Evolutionary conservation across 257 asterid genomes (phyloP), one percentile per base, ranked within the genome.

Genomic region (Solanum gandarillasii): DNA sequence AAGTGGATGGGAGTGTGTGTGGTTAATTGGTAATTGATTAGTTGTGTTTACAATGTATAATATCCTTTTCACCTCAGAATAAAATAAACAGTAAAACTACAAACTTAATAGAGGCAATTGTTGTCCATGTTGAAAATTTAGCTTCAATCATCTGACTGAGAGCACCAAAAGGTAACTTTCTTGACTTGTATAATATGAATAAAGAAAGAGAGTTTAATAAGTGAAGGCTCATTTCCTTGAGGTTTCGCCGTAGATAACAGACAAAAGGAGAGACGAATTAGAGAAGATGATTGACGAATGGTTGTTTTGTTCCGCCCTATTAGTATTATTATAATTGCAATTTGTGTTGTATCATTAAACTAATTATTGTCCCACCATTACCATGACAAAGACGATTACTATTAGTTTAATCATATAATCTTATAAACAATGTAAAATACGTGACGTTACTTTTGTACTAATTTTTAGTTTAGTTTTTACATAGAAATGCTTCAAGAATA

Each of bases 291-390:
- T 87, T 86, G 87, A 84, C 46, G 88, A 89, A 92, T 87, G 95
- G 93, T 84, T 83, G 94, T 92, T 92, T 87, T 83, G 93, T 92
- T 92, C 97, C 95, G 90, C 94, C 93, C 89, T 31, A 70, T 90
- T 87, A 90, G 87, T 36, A 55, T 88, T 88, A 90, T 88, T 92
- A 88, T 73, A 92, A 85, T 48, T 38, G 46, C 31, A 81, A 86
- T 65, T 76, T 71, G 76, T 11, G 84, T 65, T 65, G 31, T 74
- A 84, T 62, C 78, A 87, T 46, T 89, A 89, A 91, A 90, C 12
- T 83, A 88, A 48, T 58, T 87, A 29, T 87, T 87, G 86, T 89
- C 90, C 87, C 88, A 70, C 87, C 85, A 70, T 79, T 68, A 85
- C 86, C 87, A 91, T 74, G 86, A 89, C 91, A 88, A 90, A 52